Base-by-base conservation (phyloP, 208 protist genomes). In the Polymyxa betae region DNA sequence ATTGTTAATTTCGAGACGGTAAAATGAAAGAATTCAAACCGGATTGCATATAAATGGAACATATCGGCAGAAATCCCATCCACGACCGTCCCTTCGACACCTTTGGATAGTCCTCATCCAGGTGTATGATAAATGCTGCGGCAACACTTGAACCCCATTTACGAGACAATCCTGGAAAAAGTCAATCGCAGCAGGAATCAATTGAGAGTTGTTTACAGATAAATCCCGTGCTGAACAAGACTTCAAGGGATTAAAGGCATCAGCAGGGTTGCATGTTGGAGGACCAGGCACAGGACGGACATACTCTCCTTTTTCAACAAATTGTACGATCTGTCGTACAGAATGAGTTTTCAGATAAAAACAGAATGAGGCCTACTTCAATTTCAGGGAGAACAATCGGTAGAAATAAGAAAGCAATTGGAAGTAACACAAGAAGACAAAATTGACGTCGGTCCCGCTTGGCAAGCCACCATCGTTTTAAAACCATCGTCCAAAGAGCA, bases 381-480 rank as follows among this genome's bases (percentile, higher is more conserved):
- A 82, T 82, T 40, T 82, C 72, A 43, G 72, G 72, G 16, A 82
- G 16, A 20, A 82, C n/a, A 43, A 82, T 12, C 5, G 72, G 72
- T 45, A 82, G 12, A 35, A 82, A 35, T 12, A 82, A n/a, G 72
- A 82, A 82, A 5, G n/a, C n/a, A 12, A 82, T 35, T 5, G 72
- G 72, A 43, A 82, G n/a, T 5, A 82, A 12, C 5, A 82, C 72
- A 20, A 82, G 72, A 5, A 82, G 40, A 20, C 5, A n/a, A 35
- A 82, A 43, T 35, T 82, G 72, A 20, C 72, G 5, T 20, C n/a
- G n/a, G n/a, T 82, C 72, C 16, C 72, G 72, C 40, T 43, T 35
- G 5, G 72, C n/a, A 12, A 82, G 72, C 72, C 72, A 82, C 72
- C 72, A 82, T 35, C 72, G 72, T 82, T 82, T 82, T 35, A 82